phyloP scores from a whole-genome alignment of 2,329 filamentous ascomycete species.

The Ceratocystis colombiana region DNA sequence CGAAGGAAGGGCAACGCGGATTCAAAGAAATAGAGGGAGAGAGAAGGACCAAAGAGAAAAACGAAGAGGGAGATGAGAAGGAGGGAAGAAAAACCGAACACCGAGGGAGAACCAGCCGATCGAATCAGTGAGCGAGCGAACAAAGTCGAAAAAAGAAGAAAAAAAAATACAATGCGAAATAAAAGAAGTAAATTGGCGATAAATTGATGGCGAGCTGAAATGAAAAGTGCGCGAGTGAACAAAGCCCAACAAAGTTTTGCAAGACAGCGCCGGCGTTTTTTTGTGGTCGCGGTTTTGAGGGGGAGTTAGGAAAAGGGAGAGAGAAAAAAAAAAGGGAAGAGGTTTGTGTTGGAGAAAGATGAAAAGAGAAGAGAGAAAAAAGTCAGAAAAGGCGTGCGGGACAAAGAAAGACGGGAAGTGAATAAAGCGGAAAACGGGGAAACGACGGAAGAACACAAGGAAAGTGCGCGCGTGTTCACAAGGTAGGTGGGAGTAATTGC shows the following conservation, averaged over 20 bases:
- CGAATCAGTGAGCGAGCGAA: conserved; percentile 8
- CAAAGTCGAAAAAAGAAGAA: background rate
- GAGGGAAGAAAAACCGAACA: conserved; percentile 16
- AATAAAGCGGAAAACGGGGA: conserved; percentile 16
- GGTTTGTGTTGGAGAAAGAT: conserved; percentile 3
- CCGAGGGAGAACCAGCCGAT: conserved; percentile 3
- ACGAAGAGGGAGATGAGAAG: conserved; percentile 14
- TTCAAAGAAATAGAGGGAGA: background rate
- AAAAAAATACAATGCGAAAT: conserved; percentile 15
- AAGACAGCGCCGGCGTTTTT: conserved; percentile 5
- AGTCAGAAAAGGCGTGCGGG: background rate
- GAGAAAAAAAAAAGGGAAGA: background rate
- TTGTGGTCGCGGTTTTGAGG: background rate
- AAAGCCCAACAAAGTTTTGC: conserved; percentile 7
- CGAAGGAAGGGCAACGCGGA: conserved; percentile 4
- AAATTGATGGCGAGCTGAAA: conserved; percentile 12
- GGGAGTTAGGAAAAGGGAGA: background rate
- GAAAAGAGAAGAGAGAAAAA: conserved; percentile 14
- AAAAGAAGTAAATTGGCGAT: conserved; percentile 12
- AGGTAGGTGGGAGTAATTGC: conserved; percentile 7
- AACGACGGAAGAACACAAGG: conserved; percentile 11
- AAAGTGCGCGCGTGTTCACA: conserved; percentile 15
- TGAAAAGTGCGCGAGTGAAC: conserved; percentile 9
- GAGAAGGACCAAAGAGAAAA: conserved; percentile 10
- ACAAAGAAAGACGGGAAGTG: conserved; percentile 11